Evolutionary conservation across 257 asterid genomes (phyloP).

Genomic region (Leptodermis oblonga): DNA sequence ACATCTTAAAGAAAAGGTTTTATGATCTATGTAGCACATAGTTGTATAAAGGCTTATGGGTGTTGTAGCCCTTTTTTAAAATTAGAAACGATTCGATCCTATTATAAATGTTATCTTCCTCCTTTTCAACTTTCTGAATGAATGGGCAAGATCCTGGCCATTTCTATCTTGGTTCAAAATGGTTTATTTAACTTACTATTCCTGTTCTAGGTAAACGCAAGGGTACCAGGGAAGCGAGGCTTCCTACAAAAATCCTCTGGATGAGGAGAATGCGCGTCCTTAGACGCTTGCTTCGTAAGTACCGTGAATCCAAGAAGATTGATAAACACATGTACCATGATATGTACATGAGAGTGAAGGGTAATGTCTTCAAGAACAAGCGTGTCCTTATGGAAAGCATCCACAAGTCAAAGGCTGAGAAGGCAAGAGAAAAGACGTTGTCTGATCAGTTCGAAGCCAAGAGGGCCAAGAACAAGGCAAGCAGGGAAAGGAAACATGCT

Average conservation of each 20-base stretch:
- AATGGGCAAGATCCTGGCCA: too few species aligned
- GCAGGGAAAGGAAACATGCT: conserved; percentile 47
- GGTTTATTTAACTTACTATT: background rate
- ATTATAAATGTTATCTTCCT: background rate
- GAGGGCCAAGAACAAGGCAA: conserved; percentile 47
- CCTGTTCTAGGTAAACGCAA: conserved; percentile 22
- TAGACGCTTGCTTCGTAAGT: conserved; percentile 27
- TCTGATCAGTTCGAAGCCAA: conserved; percentile 24
- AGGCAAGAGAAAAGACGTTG: conserved; percentile 23
- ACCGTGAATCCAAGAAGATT: conserved; percentile 26
- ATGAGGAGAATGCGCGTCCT: conserved; percentile 30
- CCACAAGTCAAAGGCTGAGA: conserved; percentile 23
- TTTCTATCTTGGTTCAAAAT: background rate
- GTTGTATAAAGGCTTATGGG: background rate
- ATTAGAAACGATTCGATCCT: too few species aligned
- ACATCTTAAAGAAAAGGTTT: too few species aligned
- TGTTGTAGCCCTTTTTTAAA: background rate
- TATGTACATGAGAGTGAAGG: conserved; percentile 29
- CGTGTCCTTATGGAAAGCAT: conserved; percentile 21
- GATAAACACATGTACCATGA: conserved; percentile 29
- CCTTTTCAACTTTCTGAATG: background rate
- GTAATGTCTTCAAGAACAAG: conserved; percentile 25
- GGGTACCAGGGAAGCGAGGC: conserved; percentile 28
- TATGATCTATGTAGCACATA: background rate
- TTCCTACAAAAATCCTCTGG: conserved; percentile 26